Evolutionary conservation across 208 protist species (phyloP).

Genomic region (Leptomonas pyrrhocoris): DNA sequence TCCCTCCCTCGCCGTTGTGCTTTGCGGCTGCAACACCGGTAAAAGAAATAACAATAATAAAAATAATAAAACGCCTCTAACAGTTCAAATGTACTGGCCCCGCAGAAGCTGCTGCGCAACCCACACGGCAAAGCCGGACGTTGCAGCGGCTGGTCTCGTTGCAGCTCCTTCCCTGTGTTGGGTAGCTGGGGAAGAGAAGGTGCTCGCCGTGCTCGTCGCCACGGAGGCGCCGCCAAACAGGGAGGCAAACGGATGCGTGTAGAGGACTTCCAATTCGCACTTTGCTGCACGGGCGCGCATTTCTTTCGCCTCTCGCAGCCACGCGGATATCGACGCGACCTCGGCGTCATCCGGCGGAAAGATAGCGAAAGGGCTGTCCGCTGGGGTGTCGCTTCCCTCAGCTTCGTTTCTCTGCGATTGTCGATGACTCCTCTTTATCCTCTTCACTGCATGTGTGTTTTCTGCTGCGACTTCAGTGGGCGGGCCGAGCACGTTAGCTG

Average conservation of each 20-base stretch:
- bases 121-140: constrained; percentile 29
- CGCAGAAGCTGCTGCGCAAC: constrained; percentile 42
- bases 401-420: neutral
- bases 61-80: neutral
- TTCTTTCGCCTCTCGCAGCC: constrained; percentile 23
- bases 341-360: neutral
- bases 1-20: no score
- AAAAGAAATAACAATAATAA: no score
- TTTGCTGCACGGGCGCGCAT: constrained; percentile 29
- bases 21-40: no score
- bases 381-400: neutral
- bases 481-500: neutral
- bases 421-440: neutral
- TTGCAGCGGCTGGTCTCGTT: neutral
- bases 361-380: neutral
- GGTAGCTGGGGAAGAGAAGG: no score
- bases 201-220: neutral
- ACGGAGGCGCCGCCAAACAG: neutral
- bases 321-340: constrained; percentile 5
- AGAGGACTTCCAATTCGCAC: constrained; percentile 42
- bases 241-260: constrained; percentile 17
- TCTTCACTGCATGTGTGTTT: no score
- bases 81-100: constrained; percentile 40
- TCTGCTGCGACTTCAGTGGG: neutral
- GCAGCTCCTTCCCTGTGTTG: no score